These are phyloP conservation scores for Rhododendron ovatum DNA, from an alignment of 148 eudicot genomes.

Conservation along the genomic window DNA sequence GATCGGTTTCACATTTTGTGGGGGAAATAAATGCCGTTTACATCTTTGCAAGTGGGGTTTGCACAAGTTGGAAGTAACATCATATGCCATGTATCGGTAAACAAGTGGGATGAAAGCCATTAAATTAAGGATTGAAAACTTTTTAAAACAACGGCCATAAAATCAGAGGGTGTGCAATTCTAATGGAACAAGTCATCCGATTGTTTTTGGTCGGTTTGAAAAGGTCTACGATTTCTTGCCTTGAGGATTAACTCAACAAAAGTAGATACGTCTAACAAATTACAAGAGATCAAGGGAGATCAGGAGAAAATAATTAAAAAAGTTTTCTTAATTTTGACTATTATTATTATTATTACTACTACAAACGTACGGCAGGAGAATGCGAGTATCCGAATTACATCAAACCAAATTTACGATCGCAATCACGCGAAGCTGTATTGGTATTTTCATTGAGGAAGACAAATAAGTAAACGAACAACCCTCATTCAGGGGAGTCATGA, in stretches of 20 bases:
- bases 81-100: not conserved
- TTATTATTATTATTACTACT: too few species aligned
- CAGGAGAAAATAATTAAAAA: not conserved
- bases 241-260: not conserved
- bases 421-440: too few species aligned
- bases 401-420: not conserved
- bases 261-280: not conserved
- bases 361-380: not conserved
- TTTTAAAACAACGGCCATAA: not conserved
- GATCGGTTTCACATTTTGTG: not conserved
- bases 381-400: not conserved
- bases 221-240: not conserved
- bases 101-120: not conserved
- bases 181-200: not conserved
- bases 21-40: constrained; percentile 5
- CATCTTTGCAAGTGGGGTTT: not conserved
- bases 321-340: not conserved
- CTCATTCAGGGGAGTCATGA: too few species aligned
- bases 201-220: not conserved
- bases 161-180: not conserved
- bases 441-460: too few species aligned
- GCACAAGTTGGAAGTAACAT: not conserved
- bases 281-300: not conserved
- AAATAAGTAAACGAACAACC: too few species aligned
- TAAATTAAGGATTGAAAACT: not conserved